Percentiles rank a stretch among this genome's conserved stretches.
Conservation (phyloP, 352 stramenopile species). For the Globisporangium alternatum region DNA sequence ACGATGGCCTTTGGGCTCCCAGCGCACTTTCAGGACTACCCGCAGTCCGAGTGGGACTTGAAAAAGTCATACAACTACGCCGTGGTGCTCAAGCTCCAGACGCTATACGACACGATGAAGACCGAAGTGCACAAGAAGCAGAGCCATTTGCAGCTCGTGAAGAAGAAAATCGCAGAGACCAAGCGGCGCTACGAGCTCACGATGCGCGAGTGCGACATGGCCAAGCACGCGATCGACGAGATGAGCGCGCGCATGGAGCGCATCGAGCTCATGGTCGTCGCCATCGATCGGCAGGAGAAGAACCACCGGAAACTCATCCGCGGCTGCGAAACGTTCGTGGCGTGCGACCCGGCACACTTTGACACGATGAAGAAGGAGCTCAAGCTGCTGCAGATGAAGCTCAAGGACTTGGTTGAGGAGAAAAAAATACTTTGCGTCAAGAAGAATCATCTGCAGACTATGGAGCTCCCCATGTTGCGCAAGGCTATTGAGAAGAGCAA, state of each 20-base stretch:
- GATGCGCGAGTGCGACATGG: conserved; percentile 79
- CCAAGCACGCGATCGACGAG: conserved; percentile 66
- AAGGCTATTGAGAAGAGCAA: conserved; percentile 59
- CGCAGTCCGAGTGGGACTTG: conserved; percentile 73
- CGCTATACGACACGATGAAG: conserved; percentile 61
- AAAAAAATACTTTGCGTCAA: conserved; percentile 64
- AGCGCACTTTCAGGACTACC: conserved; percentile 75
- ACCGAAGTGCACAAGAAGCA: conserved; percentile 63
- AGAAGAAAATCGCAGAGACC: conserved; percentile 64
- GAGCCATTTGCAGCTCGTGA: conserved; percentile 51
- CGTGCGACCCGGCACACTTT: conserved; percentile 57
- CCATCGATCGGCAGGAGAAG: conserved; percentile 72
- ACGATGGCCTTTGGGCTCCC: conserved; percentile 59
- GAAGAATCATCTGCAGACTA: conserved; percentile 52
- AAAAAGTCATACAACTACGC: conserved; percentile 79
- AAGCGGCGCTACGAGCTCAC: conserved; percentile 52
- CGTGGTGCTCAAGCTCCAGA: conserved; percentile 74
- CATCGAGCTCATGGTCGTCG: conserved; percentile 57
- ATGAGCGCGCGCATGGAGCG: conserved; percentile 69
- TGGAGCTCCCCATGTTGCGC: conserved; percentile 55
- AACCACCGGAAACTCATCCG: conserved; percentile 65
- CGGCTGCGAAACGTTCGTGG: conserved; percentile 60
- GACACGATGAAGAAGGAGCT: conserved; percentile 67
- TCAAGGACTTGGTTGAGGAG: conserved; percentile 67
- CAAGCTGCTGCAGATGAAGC: conserved; percentile 61